Conservation (phyloP, 106 monocot species). For the Vanilla planifolia region DNA sequence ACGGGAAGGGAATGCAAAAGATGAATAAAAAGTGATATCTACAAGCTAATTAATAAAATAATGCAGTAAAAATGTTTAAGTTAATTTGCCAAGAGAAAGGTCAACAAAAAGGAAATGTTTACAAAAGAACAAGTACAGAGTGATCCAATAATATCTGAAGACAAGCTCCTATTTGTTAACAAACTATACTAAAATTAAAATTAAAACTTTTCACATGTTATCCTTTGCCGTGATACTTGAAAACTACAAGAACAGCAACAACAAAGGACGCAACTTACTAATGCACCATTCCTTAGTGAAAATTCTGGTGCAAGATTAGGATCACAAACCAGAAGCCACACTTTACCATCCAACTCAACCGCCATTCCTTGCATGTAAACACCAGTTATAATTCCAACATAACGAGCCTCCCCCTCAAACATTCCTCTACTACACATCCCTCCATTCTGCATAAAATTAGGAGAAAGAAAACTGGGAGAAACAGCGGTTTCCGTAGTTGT, state of each 20-base stretch:
- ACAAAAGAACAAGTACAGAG: not conserved
- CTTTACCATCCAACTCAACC: constrained; percentile 75
- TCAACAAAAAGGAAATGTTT: too few species aligned
- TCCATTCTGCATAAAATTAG: not conserved
- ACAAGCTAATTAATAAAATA: too few species aligned
- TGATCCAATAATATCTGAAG: not conserved
- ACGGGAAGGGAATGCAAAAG: too few species aligned
- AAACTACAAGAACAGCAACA: not conserved
- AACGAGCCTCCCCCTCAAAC: constrained; percentile 15
- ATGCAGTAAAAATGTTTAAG: too few species aligned
- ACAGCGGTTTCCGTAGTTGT: constrained; percentile 31
- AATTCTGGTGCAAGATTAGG: constrained; percentile 32
- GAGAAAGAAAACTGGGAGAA: constrained; percentile 8
- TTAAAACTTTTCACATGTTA: not conserved
- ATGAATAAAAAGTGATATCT: too few species aligned
- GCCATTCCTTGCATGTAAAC: constrained; percentile 70
- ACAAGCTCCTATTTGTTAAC: not conserved
- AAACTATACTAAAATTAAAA: not conserved
- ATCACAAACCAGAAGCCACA: constrained; percentile 61
- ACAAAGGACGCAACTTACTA: constrained; percentile 43
- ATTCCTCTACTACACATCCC: too few species aligned
- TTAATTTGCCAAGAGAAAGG: too few species aligned
- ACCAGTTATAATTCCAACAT: constrained; percentile 68
- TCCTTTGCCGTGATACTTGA: not conserved
- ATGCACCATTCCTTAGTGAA: constrained; percentile 79